phyloP scores from a whole-genome alignment of 2,329 filamentous ascomycete species.

The Rutstroemia sp. region DNA sequence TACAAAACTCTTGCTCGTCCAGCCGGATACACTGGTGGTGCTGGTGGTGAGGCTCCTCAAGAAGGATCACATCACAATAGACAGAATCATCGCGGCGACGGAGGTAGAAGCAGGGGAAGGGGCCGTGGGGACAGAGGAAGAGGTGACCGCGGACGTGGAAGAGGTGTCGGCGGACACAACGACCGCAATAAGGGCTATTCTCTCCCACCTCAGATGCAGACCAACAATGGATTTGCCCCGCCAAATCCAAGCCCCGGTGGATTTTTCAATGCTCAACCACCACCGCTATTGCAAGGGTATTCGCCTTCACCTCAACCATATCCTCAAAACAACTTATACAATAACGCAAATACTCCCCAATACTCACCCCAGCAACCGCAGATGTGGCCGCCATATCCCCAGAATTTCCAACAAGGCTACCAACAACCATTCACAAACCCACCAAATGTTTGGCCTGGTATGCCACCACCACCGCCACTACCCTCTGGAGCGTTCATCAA shows the following conservation, averaged over 20 bases:
- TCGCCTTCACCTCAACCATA: conserved; percentile 2
- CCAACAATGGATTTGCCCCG: conserved; percentile 7
- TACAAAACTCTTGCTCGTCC: conserved; percentile 68
- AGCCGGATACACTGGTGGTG: conserved; percentile 43
- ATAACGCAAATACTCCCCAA: not conserved
- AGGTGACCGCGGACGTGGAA: conserved; percentile 21
- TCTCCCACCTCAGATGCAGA: conserved; percentile 15
- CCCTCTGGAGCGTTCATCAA: conserved; percentile 26
- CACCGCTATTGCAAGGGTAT: conserved; percentile 1
- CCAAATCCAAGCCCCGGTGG: conserved; percentile 8
- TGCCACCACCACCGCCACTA: conserved; percentile 11
- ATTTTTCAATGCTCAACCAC: conserved; percentile 10
- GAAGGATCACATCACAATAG: conserved; percentile 25
- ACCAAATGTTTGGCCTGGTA: conserved; percentile 14
- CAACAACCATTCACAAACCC: conserved; percentile 12
- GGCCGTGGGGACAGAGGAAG: conserved; percentile 18
- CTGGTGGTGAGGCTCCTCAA: conserved; percentile 32
- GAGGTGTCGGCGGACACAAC: conserved; percentile 19
- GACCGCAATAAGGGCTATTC: conserved; percentile 18
- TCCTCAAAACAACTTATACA: conserved; percentile 11
- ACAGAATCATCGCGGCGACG: conserved; percentile 17
- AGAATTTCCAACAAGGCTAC: conserved; percentile 13
- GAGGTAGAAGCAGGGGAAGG: conserved; percentile 19
- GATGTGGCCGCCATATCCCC: conserved; percentile 22
- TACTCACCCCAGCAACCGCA: conserved; percentile 18